These are phyloP conservation scores for Santalum album DNA, from an alignment of 164 flowering plant genomes.

Conservation along the genomic window DNA sequence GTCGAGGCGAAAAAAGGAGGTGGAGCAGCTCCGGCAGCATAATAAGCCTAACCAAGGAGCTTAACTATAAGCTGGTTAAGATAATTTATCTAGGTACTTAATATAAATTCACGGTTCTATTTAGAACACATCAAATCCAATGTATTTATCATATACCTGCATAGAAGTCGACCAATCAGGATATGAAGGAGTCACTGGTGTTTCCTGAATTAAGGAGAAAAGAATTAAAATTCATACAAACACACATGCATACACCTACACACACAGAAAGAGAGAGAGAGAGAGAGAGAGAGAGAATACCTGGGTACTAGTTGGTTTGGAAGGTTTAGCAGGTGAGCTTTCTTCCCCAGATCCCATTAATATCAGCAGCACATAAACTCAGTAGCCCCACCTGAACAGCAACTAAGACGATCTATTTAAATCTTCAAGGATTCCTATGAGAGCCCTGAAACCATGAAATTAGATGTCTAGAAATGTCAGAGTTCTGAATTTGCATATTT, in stretches of 20 bases:
- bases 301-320: conserved; percentile 41
- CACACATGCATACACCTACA: too few relatives aligned
- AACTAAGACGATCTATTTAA: too few relatives aligned
- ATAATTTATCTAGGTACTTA: not conserved
- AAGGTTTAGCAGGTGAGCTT: conserved; percentile 40
- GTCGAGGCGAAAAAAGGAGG: conserved; percentile 64
- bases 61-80: conserved; percentile 12
- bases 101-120: not conserved
- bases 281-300: conserved; percentile 16
- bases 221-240: not conserved
- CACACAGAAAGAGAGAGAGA: not conserved
- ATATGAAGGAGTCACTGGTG: conserved; percentile 43
- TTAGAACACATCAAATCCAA: not conserved
- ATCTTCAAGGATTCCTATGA: too few relatives aligned
- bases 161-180: conserved; percentile 77
- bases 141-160: conserved; percentile 39
- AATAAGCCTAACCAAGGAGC: conserved; percentile 62
- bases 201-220: conserved; percentile 27
- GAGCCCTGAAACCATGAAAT: too few relatives aligned
- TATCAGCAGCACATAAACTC: conserved; percentile 1
- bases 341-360: conserved; percentile 63
- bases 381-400: not conserved
- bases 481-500: too few relatives aligned
- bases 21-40: conserved; percentile 64
- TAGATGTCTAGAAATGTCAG: too few relatives aligned